Conservation (phyloP, 176 grass and related monocot genomes). For the Carex parvula region DNA sequence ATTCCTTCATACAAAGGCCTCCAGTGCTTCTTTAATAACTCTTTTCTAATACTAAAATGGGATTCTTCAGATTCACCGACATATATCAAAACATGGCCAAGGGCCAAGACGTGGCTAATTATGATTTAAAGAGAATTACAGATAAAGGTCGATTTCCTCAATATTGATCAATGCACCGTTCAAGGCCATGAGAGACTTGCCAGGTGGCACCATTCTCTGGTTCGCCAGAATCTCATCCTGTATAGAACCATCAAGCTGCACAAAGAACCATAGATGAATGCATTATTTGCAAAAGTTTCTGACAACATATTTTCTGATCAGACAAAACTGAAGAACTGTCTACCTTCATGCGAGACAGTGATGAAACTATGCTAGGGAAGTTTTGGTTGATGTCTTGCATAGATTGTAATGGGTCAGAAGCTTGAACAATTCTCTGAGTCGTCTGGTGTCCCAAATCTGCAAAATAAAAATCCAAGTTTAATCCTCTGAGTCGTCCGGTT, state of each 20-base stretch:
- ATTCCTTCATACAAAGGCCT: neutral
- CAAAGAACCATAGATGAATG: slow-evolving; percentile 18
- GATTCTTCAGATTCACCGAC: neutral
- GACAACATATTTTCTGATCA: slow-evolving; percentile 7
- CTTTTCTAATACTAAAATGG: neutral
- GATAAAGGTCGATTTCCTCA: slow-evolving; percentile 95
- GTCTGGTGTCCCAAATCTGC: slow-evolving; percentile 98
- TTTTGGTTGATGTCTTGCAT: slow-evolving; percentile 99
- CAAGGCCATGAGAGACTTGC: slow-evolving; percentile 95
- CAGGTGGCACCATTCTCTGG: slow-evolving; percentile 96
- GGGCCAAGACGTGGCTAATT: neutral
- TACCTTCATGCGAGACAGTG: slow-evolving; percentile 96
- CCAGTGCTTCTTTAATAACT: neutral
- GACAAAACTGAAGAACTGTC: neutral
- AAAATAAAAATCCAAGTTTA: slow-evolving; percentile 19
- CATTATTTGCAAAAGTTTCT: slow-evolving; percentile 8
- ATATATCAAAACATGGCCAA: neutral
- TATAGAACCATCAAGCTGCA: slow-evolving; percentile 76
- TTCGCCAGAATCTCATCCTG: slow-evolving; percentile 94
- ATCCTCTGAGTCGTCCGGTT: neutral
- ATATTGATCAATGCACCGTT: slow-evolving; percentile 98
- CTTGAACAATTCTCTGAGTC: slow-evolving; percentile 86
- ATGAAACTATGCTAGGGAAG: slow-evolving; percentile 95
- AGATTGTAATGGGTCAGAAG: slow-evolving; percentile 92
- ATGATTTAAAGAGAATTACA: slow-evolving; percentile 49